Percentiles rank a stretch among this genome's conserved stretches.
phyloP scores from a whole-genome alignment of 2,329 filamentous ascomycete genomes.

The Hypomyces perniciosus region DNA sequence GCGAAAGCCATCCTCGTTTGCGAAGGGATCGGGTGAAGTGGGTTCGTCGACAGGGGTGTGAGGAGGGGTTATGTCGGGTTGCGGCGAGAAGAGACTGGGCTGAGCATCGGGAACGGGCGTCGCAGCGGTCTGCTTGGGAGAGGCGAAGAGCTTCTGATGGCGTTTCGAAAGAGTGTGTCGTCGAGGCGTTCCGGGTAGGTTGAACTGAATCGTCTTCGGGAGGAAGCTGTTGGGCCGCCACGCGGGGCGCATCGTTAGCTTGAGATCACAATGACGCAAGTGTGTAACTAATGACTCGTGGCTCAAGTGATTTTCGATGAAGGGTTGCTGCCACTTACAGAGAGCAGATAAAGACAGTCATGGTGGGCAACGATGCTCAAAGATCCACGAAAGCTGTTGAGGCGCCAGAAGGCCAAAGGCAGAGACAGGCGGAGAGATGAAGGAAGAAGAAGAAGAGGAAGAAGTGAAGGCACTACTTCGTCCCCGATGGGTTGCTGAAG shows the following conservation, averaged over 20 bases:
- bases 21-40: constrained; percentile 42
- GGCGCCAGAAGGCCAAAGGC: no score
- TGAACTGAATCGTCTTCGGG: constrained; percentile 88
- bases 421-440: no score
- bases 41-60: constrained; percentile 48
- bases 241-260: background rate
- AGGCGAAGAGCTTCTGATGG: constrained; percentile 2
- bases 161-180: constrained; percentile 19
- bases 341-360: constrained; percentile 38
- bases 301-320: no score
- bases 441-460: background rate
- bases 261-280: background rate
- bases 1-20: constrained; percentile 52
- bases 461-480: background rate
- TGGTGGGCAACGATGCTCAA: constrained; percentile 20
- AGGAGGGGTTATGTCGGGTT: constrained; percentile 47
- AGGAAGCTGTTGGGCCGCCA: constrained; percentile 60
- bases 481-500: background rate
- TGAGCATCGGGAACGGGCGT: constrained; percentile 30
- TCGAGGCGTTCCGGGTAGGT: constrained; percentile 51
- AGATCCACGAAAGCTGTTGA: no score
- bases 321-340: constrained; percentile 25
- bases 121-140: constrained; percentile 5
- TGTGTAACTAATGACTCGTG: background rate
- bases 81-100: constrained; percentile 48